phyloP scores from a whole-genome alignment of 139 green algal species.

The Volvox africanus region DNA sequence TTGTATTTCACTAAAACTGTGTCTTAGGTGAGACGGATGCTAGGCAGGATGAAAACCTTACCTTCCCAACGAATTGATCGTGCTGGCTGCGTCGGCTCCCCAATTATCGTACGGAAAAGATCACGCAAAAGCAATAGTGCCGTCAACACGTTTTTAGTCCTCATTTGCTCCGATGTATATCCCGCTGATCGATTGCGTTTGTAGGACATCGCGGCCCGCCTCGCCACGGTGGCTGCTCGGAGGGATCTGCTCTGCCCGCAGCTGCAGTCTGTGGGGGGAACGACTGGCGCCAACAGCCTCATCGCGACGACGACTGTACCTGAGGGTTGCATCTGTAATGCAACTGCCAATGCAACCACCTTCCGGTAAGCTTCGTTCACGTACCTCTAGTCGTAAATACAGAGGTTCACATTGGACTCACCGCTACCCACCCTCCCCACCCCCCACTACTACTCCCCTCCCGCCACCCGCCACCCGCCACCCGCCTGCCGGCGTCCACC shows the following conservation, averaged over 20 bases:
- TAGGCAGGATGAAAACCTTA: background rate
- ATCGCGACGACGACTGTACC: background rate
- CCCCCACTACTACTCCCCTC: no score
- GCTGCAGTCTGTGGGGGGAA: background rate
- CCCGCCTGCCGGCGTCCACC: background rate
- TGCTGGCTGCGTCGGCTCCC: background rate
- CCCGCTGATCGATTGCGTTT: background rate
- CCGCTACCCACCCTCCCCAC: background rate
- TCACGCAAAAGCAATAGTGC: background rate
- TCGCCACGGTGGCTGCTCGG: background rate
- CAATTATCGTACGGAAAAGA: background rate
- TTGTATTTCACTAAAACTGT: background rate
- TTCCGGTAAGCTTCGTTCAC: background rate
- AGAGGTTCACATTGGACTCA: background rate
- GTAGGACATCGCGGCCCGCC: background rate
- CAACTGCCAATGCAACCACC: background rate
- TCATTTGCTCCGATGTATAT: background rate
- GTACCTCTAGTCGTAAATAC: background rate
- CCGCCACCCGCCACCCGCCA: no score
- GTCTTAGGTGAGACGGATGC: background rate
- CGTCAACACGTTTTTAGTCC: background rate
- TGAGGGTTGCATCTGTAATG: background rate
- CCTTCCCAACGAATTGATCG: background rate
- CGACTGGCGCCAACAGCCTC: background rate
- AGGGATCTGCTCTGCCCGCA: slow-evolving; percentile 7